Percentiles rank a stretch among this genome's conserved stretches.
Conservation (phyloP, 305 asterid species). For the Fraxinus platypoda region DNA sequence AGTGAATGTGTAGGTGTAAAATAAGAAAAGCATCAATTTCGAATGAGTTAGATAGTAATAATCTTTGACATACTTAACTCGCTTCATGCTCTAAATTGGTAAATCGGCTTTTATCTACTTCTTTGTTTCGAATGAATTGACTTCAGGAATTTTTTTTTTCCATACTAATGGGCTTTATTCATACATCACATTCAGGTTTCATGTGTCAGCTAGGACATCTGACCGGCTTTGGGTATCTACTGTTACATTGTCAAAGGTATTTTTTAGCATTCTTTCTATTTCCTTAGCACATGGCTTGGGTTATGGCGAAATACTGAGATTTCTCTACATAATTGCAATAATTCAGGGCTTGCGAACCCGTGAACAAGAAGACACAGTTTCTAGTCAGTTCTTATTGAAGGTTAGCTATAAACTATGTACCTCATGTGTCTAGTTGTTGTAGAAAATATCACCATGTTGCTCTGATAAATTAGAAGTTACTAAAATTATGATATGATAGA, state of each 20-base stretch:
- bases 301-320: slow-evolving; percentile 13
- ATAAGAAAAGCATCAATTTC: background rate
- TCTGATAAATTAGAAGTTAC: background rate
- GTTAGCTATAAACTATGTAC: slow-evolving; percentile 42
- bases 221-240: slow-evolving; percentile 58
- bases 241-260: slow-evolving; percentile 74
- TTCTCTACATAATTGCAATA: slow-evolving; percentile 15
- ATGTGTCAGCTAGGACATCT: slow-evolving; percentile 85
- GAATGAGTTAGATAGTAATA: background rate
- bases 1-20: background rate
- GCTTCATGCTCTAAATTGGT: background rate
- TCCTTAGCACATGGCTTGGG: slow-evolving; percentile 12
- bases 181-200: slow-evolving; percentile 49
- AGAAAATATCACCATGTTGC: background rate
- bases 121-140: background rate
- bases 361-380: slow-evolving; percentile 83
- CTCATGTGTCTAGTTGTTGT: background rate
- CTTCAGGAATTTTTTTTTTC: background rate
- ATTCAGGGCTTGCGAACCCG: slow-evolving; percentile 82
- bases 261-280: background rate
- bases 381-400: slow-evolving; percentile 82
- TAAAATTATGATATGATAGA: too few species aligned
- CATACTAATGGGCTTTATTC: slow-evolving; percentile 10
- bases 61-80: background rate
- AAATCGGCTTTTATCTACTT: background rate